Evolutionary conservation across 2,329 filamentous ascomycete genomes (phyloP).

Genomic region (Fusarium denticulatum): DNA sequence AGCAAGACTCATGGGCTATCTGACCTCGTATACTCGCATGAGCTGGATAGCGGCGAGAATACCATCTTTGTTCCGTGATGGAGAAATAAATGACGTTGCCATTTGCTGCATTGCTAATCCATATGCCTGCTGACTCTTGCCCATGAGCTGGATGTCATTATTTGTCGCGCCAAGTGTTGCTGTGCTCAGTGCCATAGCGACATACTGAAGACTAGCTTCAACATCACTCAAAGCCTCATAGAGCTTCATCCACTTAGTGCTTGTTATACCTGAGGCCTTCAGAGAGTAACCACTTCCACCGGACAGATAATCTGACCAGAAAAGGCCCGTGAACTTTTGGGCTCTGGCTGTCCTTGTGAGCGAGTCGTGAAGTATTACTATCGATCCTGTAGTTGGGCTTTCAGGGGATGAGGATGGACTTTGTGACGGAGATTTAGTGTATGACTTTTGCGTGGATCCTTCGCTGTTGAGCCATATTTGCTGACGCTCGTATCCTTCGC

Average conservation of each 20-base stretch:
- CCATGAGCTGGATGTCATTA: neutral
- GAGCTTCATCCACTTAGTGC: neutral
- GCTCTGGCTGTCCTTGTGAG: neutral
- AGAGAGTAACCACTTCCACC: neutral
- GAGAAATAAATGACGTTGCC: neutral
- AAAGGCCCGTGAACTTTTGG: slow-evolving; percentile 12
- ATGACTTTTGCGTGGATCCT: neutral
- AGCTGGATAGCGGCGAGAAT: slow-evolving; percentile 11
- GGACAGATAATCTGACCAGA: slow-evolving; percentile 21
- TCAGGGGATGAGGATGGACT: neutral
- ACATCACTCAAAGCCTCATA: neutral
- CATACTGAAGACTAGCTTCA: slow-evolving; percentile 5
- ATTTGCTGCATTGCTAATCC: slow-evolving; percentile 8
- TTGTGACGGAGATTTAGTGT: neutral
- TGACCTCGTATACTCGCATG: slow-evolving; percentile 10
- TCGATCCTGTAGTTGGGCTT: accelerated
- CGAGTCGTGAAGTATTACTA: neutral
- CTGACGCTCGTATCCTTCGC: slow-evolving; percentile 2
- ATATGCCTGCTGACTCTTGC: slow-evolving; percentile 8
- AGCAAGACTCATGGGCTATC: neutral
- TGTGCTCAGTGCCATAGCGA: slow-evolving; percentile 17
- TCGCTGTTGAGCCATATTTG: slow-evolving; percentile 20
- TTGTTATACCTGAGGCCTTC: slow-evolving; percentile 1
- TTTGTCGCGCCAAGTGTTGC: neutral
- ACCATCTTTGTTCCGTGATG: neutral